A percentile compares a stretch with the other conserved stretches of the same genome.
phyloP scores from a whole-genome alignment of 176 grass and related monocot genomes.

The Zizania latifolia region DNA sequence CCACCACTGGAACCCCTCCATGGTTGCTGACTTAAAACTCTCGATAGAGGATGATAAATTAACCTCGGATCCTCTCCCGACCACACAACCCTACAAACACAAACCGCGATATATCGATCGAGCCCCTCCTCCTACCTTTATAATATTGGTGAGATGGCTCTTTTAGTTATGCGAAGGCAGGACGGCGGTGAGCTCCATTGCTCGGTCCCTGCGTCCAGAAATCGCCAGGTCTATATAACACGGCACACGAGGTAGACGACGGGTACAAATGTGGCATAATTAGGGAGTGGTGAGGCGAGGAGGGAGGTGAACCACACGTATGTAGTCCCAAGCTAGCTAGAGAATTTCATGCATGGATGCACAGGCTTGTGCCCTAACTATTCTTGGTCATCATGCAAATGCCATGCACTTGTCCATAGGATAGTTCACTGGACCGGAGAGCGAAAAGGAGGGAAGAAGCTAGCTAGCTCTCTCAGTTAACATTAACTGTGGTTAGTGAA shows the following conservation, averaged over 20 bases:
- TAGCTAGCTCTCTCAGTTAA: no score
- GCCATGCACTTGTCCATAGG: neutral
- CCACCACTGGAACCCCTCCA: slow-evolving; percentile 39
- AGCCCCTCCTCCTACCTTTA: slow-evolving; percentile 42
- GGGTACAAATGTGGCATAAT: no score
- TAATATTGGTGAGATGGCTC: neutral
- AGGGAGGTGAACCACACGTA: slow-evolving; percentile 28
- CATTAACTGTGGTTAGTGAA: no score
- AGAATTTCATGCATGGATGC: no score
- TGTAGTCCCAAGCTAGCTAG: neutral
- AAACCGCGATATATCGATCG: neutral
- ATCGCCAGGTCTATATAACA: slow-evolving; percentile 22
- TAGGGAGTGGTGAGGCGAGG: slow-evolving; percentile 36
- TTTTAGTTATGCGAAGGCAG: slow-evolving; percentile 32
- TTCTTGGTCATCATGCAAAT: slow-evolving; percentile 13
- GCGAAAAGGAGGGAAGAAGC: neutral
- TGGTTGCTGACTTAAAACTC: neutral
- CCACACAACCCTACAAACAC: no score
- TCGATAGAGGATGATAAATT: no score
- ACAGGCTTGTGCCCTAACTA: neutral
- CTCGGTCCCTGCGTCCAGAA: neutral
- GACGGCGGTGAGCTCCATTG: slow-evolving; percentile 49
- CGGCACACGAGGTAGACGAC: no score
- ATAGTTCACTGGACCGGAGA: neutral
- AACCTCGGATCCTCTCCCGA: neutral